These are phyloP conservation scores for Phytophthora quininea DNA, from an alignment of 352 stramenopile species.

Conservation along the genomic window DNA sequence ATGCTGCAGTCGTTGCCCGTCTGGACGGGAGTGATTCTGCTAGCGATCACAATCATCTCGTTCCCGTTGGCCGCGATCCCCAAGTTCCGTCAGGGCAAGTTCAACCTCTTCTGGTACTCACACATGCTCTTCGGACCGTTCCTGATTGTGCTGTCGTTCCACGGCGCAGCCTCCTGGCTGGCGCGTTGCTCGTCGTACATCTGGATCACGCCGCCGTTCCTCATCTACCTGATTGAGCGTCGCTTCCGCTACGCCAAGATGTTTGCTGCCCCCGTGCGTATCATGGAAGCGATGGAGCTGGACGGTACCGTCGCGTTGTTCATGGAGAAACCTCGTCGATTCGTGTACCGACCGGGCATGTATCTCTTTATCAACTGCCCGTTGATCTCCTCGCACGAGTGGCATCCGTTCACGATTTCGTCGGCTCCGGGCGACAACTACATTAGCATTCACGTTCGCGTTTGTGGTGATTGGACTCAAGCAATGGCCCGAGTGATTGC, in stretches of 20 bases:
- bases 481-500: conserved; percentile 62
- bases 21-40: conserved; percentile 72
- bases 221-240: conserved; percentile 74
- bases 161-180: conserved; percentile 73
- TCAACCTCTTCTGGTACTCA: conserved; percentile 85
- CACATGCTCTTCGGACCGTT: conserved; percentile 84
- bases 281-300: conserved; percentile 72
- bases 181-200: conserved; percentile 60
- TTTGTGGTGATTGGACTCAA: conserved; percentile 76
- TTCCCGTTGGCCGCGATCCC: conserved; percentile 75
- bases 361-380: conserved; percentile 92
- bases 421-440: conserved; percentile 86
- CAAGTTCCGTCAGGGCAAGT: conserved; percentile 75
- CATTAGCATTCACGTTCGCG: conserved; percentile 82
- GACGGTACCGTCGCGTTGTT: conserved; percentile 73
- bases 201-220: conserved; percentile 69
- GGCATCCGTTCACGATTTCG: conserved; percentile 93
- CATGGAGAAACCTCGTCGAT: conserved; percentile 79
- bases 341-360: conserved; percentile 79
- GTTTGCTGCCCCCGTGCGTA: conserved; percentile 65
- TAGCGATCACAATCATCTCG: conserved; percentile 69
- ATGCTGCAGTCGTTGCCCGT: conserved; percentile 75
- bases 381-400: conserved; percentile 80
- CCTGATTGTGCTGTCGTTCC: conserved; percentile 65
- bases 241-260: conserved; percentile 78